Conservation (phyloP, 2,329 filamentous ascomycete species). For the Ceratocystis lukuohia region DNA sequence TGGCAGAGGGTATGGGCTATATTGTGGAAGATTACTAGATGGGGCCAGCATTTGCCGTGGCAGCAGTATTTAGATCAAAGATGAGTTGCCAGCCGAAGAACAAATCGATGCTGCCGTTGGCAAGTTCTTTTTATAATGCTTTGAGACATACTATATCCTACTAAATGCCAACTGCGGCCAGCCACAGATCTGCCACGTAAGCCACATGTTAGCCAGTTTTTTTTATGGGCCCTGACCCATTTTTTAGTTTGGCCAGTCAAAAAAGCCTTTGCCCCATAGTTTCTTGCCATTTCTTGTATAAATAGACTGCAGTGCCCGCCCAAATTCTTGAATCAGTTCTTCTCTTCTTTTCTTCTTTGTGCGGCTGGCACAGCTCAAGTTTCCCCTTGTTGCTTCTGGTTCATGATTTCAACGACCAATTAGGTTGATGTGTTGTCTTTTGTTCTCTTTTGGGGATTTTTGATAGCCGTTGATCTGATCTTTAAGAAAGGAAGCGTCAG, state of each 20-base stretch:
- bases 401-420: constrained; percentile 12
- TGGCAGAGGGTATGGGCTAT: neutral
- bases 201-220: neutral
- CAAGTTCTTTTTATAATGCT: neutral
- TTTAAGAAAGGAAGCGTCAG: constrained; percentile 19
- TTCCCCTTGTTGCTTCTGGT: constrained; percentile 20
- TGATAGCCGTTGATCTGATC: neutral
- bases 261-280: constrained; percentile 3
- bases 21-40: neutral
- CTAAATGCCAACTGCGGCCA: neutral
- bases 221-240: neutral
- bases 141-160: neutral
- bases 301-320: constrained; percentile 1
- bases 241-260: neutral
- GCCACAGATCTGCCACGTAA: neutral
- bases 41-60: neutral
- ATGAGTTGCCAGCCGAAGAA: neutral
- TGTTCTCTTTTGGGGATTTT: neutral
- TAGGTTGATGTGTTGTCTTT: neutral
- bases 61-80: neutral
- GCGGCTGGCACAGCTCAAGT: constrained; percentile 20
- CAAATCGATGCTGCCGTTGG: neutral
- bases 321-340: neutral
- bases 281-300: neutral
- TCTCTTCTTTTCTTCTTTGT: constrained; percentile 18